phyloP scores from a whole-genome alignment of 1,139 yeast species.

The Lodderomyces metapsilosis region DNA sequence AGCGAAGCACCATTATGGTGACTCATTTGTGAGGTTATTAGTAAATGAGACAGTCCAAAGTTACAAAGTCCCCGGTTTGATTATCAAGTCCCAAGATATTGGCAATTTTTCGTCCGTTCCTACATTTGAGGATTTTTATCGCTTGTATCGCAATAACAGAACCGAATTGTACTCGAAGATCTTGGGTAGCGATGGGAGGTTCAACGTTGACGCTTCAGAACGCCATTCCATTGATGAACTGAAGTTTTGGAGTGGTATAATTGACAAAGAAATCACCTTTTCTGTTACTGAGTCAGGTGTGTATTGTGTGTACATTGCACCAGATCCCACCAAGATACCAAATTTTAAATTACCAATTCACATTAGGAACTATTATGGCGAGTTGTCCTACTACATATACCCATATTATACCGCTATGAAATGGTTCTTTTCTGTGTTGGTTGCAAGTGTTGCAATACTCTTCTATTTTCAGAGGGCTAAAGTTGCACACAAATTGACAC shows the following conservation, averaged over 20 bases:
- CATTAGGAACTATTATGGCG: slow-evolving; percentile 28
- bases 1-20: slow-evolving; percentile 4
- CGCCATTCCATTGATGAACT: slow-evolving; percentile 7
- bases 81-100: slow-evolving; percentile 27
- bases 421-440: slow-evolving; percentile 18
- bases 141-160: slow-evolving; percentile 14
- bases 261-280: slow-evolving; percentile 11
- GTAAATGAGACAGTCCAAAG: slow-evolving; percentile 1
- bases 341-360: slow-evolving; percentile 20
- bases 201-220: slow-evolving; percentile 9
- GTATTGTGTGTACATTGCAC: slow-evolving; percentile 37
- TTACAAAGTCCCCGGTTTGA: slow-evolving; percentile 20
- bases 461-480: slow-evolving; percentile 27
- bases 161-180: slow-evolving; percentile 13
- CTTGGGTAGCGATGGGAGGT: slow-evolving; percentile 9
- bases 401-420: slow-evolving; percentile 19
- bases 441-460: slow-evolving; percentile 21
- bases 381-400: slow-evolving; percentile 23
- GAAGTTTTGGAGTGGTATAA: slow-evolving; percentile 11
- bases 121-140: slow-evolving; percentile 16
- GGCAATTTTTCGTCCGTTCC: slow-evolving; percentile 24
- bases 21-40: slow-evolving; percentile 7
- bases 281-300: slow-evolving; percentile 26
- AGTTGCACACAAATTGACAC: no score
- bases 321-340: slow-evolving; percentile 12